These are phyloP conservation scores for Fusarium cicatricum DNA, from an alignment of 2,329 filamentous ascomycete species.

Conservation along the genomic window DNA sequence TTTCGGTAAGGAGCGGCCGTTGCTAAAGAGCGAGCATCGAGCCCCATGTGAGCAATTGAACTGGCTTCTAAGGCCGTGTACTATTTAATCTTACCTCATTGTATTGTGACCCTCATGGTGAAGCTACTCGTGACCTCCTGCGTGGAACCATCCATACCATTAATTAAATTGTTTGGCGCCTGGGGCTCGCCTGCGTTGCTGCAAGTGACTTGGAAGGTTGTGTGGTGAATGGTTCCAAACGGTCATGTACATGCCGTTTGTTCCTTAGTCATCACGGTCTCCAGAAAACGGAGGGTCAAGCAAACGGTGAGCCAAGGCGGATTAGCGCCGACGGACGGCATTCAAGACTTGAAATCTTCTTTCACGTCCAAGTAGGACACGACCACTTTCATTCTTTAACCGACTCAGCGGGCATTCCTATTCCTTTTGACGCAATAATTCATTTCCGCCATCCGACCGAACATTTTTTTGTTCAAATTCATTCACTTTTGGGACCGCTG, in stretches of 20 bases:
- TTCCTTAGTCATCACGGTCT: too few species aligned
- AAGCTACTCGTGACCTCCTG: too few species aligned
- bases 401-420: not conserved
- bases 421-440: not conserved
- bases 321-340: constrained; percentile 9
- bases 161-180: too few species aligned
- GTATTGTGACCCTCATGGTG: not conserved
- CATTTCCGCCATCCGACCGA: not conserved
- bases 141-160: too few species aligned
- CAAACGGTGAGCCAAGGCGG: constrained; percentile 11
- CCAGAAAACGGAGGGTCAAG: not conserved
- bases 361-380: constrained; percentile 25
- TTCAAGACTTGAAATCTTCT: constrained; percentile 33
- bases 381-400: constrained; percentile 10
- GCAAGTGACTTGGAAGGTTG: not conserved
- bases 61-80: constrained; percentile 20
- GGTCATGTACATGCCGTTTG: not conserved
- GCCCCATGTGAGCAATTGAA: constrained; percentile 30
- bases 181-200: too few species aligned
- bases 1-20: constrained; percentile 14
- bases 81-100: not conserved
- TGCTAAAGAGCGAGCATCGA: constrained; percentile 34
- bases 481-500: not conserved
- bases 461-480: not conserved
- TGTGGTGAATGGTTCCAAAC: not conserved